phyloP scores from a whole-genome alignment of 2,329 filamentous ascomycete species.

The Pseudogymnoascus sp. region DNA sequence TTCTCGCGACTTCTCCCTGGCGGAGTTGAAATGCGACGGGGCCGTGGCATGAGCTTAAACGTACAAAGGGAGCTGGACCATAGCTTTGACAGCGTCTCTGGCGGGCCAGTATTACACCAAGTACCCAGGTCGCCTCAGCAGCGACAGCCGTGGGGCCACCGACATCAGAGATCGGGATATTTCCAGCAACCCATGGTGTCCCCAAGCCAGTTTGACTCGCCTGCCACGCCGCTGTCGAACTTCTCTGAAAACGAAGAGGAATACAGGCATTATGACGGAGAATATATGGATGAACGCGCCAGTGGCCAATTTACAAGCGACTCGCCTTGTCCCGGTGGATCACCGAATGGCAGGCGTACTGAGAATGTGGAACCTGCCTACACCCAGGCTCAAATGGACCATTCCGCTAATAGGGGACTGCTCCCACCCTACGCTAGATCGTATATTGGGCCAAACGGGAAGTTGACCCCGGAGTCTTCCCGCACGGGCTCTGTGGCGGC shows the following conservation, averaged over 20 bases:
- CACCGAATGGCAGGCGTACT: neutral
- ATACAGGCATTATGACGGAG: neutral
- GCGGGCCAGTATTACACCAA: neutral
- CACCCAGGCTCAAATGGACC: neutral
- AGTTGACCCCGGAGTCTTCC: neutral
- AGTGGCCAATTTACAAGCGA: neutral
- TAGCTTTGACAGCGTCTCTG: neutral
- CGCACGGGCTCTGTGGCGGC: neutral
- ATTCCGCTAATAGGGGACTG: neutral
- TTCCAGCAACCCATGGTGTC: slow-evolving; percentile 10
- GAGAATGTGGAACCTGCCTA: neutral
- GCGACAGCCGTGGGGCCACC: neutral
- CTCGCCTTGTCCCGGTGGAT: neutral
- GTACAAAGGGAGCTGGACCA: neutral
- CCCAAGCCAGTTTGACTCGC: slow-evolving; percentile 16
- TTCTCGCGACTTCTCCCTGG: slow-evolving; percentile 53
- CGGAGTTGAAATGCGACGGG: slow-evolving; percentile 12
- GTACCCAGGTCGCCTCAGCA: neutral
- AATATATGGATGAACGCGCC: neutral
- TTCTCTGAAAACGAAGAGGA: slow-evolving; percentile 14
- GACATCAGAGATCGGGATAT: neutral
- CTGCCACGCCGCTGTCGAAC: slow-evolving; percentile 19
- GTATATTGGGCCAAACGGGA: neutral
- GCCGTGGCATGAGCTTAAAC: neutral
- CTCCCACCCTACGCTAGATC: neutral